Evolutionary conservation across 805 yeast genomes (phyloP), one percentile per base, ranked within the genome.

Genomic region (Kodamaea hsintzibuensis): DNA sequence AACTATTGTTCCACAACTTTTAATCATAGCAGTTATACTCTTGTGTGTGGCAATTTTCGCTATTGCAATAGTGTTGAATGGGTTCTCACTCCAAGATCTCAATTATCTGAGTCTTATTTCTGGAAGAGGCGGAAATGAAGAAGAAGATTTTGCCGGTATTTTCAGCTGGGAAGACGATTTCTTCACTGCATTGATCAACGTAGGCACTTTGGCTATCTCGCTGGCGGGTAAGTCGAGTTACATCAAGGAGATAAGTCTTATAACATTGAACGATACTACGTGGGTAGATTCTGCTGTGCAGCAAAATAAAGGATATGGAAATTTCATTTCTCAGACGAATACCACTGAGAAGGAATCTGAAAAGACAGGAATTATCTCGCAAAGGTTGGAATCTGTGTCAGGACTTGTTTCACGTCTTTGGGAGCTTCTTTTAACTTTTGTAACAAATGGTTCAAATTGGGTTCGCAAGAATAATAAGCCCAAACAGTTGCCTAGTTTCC

Each of bases 161-260:
- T 51, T 81, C 62, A 53, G 68, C 62, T 58, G 80, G 53, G 64
- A 75, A 33, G 91, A 86, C 61, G 92, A 88, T 68, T 88, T 88
- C 63, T 83, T 84, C 63, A 78, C 88, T 0, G 82, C 85, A 0
- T 68, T 84, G 51, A 73, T 82, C 59, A 82, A 83, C 61, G 67
- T 84, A 48, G 91, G 90, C 0, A 73, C 82, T 53, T 73, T 87
- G 46, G 82, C 88, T 13, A 77, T 87, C 40, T 82, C 85, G n/a
- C 83, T 86, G 50, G 85, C 89, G 0, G 85, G 88, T 2, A 81
- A 79, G 53, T 82, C 85, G 30, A 83, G 88, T 57, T 88, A 85
- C 64, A 78, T 85, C 42, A 78, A 82, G 48, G 91, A 87, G 61
- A 72, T 81, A 30, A 72, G 83, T 22, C 63, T 76, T 13, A 70